A percentile compares a stretch with the other conserved stretches of the same genome.
phyloP scores from a whole-genome alignment of 805 yeast genomes.

The Lipomyces spencermartinsiae region DNA sequence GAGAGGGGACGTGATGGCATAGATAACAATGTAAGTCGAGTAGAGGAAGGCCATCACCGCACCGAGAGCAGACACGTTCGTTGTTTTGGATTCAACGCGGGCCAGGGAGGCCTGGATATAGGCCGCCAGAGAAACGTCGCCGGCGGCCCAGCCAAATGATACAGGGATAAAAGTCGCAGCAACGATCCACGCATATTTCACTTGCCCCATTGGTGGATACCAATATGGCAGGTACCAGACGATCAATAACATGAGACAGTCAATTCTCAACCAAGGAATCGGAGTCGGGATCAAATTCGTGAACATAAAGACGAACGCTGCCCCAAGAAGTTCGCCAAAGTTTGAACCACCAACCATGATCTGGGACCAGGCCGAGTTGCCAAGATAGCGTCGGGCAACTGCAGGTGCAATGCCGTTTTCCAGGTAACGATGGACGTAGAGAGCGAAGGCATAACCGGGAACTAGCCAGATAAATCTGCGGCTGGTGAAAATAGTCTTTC shows the following conservation, averaged over 20 bases:
- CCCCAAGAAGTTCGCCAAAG: conserved; percentile 3
- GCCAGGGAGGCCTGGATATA: neutral
- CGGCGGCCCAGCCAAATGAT: neutral
- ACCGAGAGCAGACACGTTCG: neutral
- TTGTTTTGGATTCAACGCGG: conserved; percentile 1
- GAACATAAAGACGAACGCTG: neutral
- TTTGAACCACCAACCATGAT: conserved; percentile 1
- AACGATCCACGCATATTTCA: neutral
- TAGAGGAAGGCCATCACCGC: conserved; percentile 3
- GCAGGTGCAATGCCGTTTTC: conserved; percentile 1
- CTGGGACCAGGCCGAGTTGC: conserved; percentile 3
- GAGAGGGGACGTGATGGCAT: too few relatives aligned
- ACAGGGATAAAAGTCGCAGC: neutral
- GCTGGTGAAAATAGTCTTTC: neutral
- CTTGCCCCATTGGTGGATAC: neutral
- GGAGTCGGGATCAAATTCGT: neutral
- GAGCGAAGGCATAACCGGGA: neutral
- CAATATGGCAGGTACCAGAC: neutral
- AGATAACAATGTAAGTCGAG: neutral
- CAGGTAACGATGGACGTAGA: neutral
- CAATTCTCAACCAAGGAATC: neutral
- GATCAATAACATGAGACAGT: neutral
- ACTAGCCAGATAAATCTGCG: neutral
- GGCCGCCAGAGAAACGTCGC: neutral
- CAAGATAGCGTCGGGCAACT: neutral